Base-by-base conservation (phyloP, 2,329 filamentous ascomycete genomes). In the Fusarium proliferatum region DNA sequence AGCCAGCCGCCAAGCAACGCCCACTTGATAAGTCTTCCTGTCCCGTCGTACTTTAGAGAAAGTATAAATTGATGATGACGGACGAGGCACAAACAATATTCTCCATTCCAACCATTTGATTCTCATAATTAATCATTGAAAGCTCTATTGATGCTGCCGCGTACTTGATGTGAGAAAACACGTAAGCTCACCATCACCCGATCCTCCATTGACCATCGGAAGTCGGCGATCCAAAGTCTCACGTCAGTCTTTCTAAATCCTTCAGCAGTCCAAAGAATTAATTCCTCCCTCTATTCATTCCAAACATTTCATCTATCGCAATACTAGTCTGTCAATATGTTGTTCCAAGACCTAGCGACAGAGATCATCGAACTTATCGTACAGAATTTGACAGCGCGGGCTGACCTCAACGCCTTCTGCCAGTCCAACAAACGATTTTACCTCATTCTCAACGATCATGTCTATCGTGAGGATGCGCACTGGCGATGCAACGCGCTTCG, bases 361-460 rank as follows among this genome's bases (percentile, higher is more conserved):
- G 69, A 72, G 12, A 26, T 72, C 6, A 38, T 72, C 5, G 43
- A 64, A 9, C 15, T 28, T 5, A 49, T 72, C 11, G 36, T 56
- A 2, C 28, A 33, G 16, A 9, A 61, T 11, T 16, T 72, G 3
- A 12, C 28, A 1, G 19, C 38, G 7, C 30, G 26, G 9, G 13
- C 4, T 6, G 30, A 33, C 6, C 39, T 69, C 3, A 53, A 59
- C 13, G 36, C 45, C n/a, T 28, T 72, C 7, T 52, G 59, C 15
- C 38, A 56, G 30, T 34, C 45, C 3, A 72, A 38, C 5, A 46
- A 34, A 15, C 41, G 36, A 4, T 34, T 72, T 5, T 5, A 46
- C 17, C 6, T 9, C 4, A 26, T 64, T 15, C 6, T 38, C 10
- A 59, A 61, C 2, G 30, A 46, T 9, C 11, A n/a, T 21, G 16